Percentiles rank a stretch among this genome's conserved stretches.
These are phyloP conservation scores for Nakaseomyces delphensis DNA, from an alignment of 1,139 yeast species.

Conservation along the genomic window DNA sequence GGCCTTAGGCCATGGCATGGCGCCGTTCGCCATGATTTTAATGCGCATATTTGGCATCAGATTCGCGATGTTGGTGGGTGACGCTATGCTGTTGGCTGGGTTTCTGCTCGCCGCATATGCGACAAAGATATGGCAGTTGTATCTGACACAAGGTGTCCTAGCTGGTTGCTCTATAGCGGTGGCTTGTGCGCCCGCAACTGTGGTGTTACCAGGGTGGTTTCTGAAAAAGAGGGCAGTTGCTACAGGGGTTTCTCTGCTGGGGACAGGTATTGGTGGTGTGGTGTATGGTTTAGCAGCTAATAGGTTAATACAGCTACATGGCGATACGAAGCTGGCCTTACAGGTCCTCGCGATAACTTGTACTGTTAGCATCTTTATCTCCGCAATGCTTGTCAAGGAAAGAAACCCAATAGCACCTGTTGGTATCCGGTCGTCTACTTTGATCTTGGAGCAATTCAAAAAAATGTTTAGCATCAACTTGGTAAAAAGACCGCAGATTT, in stretches of 20 bases:
- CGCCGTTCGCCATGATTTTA: conserved; percentile 43
- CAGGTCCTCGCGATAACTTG: conserved; percentile 47
- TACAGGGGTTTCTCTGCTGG: conserved; percentile 45
- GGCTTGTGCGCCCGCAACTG: conserved; percentile 50
- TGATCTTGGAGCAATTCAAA: conserved; percentile 11
- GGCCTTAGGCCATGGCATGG: conserved; percentile 47
- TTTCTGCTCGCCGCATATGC: conserved; percentile 59
- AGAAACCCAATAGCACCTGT: conserved; percentile 35
- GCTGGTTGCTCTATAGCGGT: conserved; percentile 55
- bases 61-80: conserved; percentile 40
- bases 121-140: conserved; percentile 52
- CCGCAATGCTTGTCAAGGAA: conserved; percentile 40
- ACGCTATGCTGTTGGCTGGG: conserved; percentile 45
- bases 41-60: conserved; percentile 35
- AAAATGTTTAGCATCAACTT: conserved; percentile 12
- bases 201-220: conserved; percentile 56
- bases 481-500: conserved; percentile 17
- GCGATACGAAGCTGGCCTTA: conserved; percentile 60
- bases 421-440: conserved; percentile 17
- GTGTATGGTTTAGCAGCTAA: conserved; percentile 36
- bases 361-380: conserved; percentile 31
- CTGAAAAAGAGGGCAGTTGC: conserved; percentile 48
- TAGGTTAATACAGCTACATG: conserved; percentile 38
- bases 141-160: conserved; percentile 58
- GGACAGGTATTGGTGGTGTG: conserved; percentile 54